Evolutionary conservation across 345 rosid species (phyloP).

Genomic region (Euphorbia pulcherrima): DNA sequence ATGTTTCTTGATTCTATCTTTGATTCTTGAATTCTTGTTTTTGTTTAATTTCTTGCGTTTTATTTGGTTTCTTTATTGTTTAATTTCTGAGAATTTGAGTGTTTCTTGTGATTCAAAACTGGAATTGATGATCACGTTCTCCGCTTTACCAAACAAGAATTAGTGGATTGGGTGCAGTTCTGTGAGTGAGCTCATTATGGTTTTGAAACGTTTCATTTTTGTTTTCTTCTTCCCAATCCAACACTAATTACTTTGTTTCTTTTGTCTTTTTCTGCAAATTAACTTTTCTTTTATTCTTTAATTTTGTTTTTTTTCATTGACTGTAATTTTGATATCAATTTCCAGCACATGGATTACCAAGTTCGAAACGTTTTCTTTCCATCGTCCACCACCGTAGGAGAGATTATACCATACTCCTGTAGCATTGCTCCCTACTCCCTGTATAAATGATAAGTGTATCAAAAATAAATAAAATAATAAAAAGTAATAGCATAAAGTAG

Average conservation of each 20-base stretch:
- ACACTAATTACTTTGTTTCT: neutral
- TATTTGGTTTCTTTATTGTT: neutral
- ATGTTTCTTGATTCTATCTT: too few species aligned
- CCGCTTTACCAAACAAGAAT: neutral
- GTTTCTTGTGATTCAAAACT: too few species aligned
- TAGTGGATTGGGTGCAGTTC: too few species aligned
- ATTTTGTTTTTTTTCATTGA: constrained; percentile 7
- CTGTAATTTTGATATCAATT: constrained; percentile 4
- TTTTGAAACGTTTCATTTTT: neutral
- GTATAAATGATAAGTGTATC: too few species aligned
- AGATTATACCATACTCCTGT: too few species aligned
- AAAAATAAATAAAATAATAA: too few species aligned
- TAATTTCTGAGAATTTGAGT: too few species aligned
- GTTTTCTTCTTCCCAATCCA: neutral
- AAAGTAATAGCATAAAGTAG: too few species aligned
- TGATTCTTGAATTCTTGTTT: neutral
- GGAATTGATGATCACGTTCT: neutral
- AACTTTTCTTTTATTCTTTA: neutral
- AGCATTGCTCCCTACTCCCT: too few species aligned
- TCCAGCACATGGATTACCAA: neutral
- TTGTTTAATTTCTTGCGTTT: too few species aligned
- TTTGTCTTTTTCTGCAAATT: constrained; percentile 5
- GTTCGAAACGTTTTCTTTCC: constrained; percentile 23
- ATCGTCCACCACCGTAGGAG: too few species aligned
- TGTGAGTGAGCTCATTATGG: too few species aligned